Base-by-base conservation (phyloP, 352 stramenopile species). In the Phytophthora constricta region DNA sequence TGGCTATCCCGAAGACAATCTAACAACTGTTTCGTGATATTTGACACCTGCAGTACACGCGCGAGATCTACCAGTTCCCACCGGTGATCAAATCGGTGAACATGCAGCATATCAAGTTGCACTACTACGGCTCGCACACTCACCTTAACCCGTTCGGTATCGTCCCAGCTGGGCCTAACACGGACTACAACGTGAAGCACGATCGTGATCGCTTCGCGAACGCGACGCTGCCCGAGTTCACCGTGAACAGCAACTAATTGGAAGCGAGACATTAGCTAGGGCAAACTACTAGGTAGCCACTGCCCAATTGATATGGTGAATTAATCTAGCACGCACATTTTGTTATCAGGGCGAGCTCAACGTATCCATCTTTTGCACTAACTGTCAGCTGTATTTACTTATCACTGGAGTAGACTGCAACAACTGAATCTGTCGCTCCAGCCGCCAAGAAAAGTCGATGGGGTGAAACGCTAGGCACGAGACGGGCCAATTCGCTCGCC, bases 401-500 rank as follows among this genome's bases (percentile, higher is more conserved):
- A 37, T 95, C 88, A 28, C 79, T 86, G 26, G 82, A 92, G 58
- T 96, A 99, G 9, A 99, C 82, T 50, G 95, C 96, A 49, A 99
- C 87, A 22, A 99, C 81, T 11, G 95, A 97, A 72, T 99, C 97
- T 4, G 96, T 98, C 43, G 94, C 89, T 27, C 97, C 97, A 13
- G 97, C 96, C 11, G 97, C 98, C 9, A 99, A 75, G 22, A 99
- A 83, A 20, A 99, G 82, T 58, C 97, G 95, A 61, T 98, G 87
- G 34, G 96, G 76, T 99, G 98, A 80, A 99, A 99, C 5, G 94
- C 96, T 28, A 99, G 81, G 46, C 90, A 98, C 54, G 95, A 98
- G 23, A 99, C 94, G 4, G 96, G 96, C 97, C 97, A 65, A 99
- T 99, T 59, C 97, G 90, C 74, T 99, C 94, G 22, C 95, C 95